A percentile compares a stretch with the other conserved stretches of the same genome.
phyloP scores from a whole-genome alignment of 2,329 filamentous ascomycete species.

The Xylariaceae sp. region DNA sequence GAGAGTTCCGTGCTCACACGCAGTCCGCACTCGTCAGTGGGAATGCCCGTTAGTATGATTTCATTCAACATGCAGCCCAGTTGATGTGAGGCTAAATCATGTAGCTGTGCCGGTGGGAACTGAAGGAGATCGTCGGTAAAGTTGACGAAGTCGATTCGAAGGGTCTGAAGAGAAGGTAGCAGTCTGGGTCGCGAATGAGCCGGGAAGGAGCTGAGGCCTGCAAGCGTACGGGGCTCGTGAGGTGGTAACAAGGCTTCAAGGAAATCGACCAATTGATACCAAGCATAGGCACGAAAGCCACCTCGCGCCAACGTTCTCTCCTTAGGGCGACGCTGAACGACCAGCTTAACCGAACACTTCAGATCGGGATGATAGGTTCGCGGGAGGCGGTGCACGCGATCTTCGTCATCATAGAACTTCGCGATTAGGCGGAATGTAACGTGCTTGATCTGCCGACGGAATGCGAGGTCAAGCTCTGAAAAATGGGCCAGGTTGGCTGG shows the following conservation, averaged over 20 bases:
- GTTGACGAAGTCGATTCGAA: slow-evolving; percentile 52
- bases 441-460: slow-evolving; percentile 41
- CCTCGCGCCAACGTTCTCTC: slow-evolving; percentile 44
- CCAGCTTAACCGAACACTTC: slow-evolving; percentile 39
- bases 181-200: slow-evolving; percentile 36
- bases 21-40: slow-evolving; percentile 44
- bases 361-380: slow-evolving; percentile 41
- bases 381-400: slow-evolving; percentile 37
- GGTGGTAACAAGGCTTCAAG: slow-evolving; percentile 47
- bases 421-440: slow-evolving; percentile 51
- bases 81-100: slow-evolving; percentile 50
- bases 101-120: slow-evolving; percentile 43
- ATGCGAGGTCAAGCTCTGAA: slow-evolving; percentile 38
- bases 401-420: slow-evolving; percentile 50
- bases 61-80: slow-evolving; percentile 50
- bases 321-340: slow-evolving; percentile 39
- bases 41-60: slow-evolving; percentile 48
- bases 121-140: slow-evolving; percentile 44
- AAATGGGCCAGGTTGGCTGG: slow-evolving; percentile 46
- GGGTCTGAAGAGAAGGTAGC: slow-evolving; percentile 41
- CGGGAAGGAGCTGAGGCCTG: slow-evolving; percentile 12
- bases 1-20: slow-evolving; percentile 44
- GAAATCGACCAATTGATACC: slow-evolving; percentile 51
- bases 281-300: slow-evolving; percentile 51
- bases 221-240: slow-evolving; percentile 38